Evolutionary conservation across 2,329 filamentous ascomycete genomes (phyloP), one percentile per base, ranked within the genome.

Genomic region (Zymoseptoria crescenta): DNA sequence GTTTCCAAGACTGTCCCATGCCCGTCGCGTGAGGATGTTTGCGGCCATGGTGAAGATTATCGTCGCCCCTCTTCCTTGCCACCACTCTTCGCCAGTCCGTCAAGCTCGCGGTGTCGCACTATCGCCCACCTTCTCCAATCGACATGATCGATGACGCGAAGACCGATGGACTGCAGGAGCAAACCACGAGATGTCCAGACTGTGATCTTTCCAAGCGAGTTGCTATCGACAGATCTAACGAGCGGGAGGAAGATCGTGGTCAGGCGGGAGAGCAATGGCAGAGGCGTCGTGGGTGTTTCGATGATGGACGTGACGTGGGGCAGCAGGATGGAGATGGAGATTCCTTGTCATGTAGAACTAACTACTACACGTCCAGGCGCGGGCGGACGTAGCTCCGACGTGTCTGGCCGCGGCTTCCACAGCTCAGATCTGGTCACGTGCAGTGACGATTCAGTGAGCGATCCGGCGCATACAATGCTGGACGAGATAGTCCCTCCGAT

Each of bases 1-100:
- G 49, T 69, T 72, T 10, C 71, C 70, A 30, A 70, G 45, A 55
- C 71, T 70, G 51, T 71, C 65, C 71, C 71, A 73, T 10, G 71
- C 70, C 54, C 64, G 61, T 52, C 64, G 64, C 58, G 65, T 65
- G 27, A 68, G 41, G 56, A 56, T 62, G 27, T 62, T 59, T 56
- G 62, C 64, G 57, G 62, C 62, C 62, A 62, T 62, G 56, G 64
- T 62, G 60, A 64, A 62, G 2, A 13, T 20, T 16, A 20, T 3
- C 49, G 8, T 9, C 9, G 19, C 2, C 24, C 51, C 8, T n/a
- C 21, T 29, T 52, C 51, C n/a, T 45, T 16, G 35, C 35, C 35
- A 30, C 51, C n/a, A 27, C 29, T 24, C 8, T 8, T n/a, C 51
- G 20, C 24, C n/a, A 6, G n/a, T 52, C 24, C n/a, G 29, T 24